Base-by-base conservation (phyloP, 2,329 filamentous ascomycete genomes). In the Aspergillus arachidicola region DNA sequence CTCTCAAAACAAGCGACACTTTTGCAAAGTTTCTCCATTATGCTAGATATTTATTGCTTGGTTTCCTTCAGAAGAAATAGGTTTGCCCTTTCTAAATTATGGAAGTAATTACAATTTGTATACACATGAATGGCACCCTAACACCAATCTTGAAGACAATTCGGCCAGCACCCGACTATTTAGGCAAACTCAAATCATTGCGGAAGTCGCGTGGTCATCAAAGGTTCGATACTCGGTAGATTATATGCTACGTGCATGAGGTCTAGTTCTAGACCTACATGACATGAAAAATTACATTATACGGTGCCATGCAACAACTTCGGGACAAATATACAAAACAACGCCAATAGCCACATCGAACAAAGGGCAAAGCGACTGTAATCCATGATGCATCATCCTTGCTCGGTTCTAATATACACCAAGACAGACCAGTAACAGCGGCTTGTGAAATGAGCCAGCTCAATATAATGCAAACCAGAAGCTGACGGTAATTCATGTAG, bases 371-470 rank as follows among this genome's bases (percentile, higher is more conserved):
- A 57, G 46, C 48, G 54, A 63, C 58, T 54, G 51, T 45, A 53
- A 63, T 54, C 57, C 60, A 67, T 62, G 58, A 67, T 65, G 62
- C 62, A 55, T 55, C 51, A 38, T 62, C 60, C 62, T 59, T 61
- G 59, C 61, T 68, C 62, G 53, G 59, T 62, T 73, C 65, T 73
- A 72, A 67, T 69, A 66, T 75, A 74, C 72, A 75, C 58, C 65
- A 72, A 67, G 69, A 69, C 67, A 64, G 70, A 66, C 54, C 59
- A 64, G 60, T 54, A 67, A 58, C 63, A 60, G 59, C 57, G 62
- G 55, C 32, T 32, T 51, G 48, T n/a, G 16, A 58, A 61, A 66
- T 62, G 68, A 71, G 68, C 60, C 64, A 66, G 66, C 66, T 65
- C 66, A 66, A 59, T 58, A 57, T 63, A 61, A 66, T 69, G 65